Conservation (phyloP, 2,329 filamentous ascomycete species). For the Sporothrix protearum region DNA sequence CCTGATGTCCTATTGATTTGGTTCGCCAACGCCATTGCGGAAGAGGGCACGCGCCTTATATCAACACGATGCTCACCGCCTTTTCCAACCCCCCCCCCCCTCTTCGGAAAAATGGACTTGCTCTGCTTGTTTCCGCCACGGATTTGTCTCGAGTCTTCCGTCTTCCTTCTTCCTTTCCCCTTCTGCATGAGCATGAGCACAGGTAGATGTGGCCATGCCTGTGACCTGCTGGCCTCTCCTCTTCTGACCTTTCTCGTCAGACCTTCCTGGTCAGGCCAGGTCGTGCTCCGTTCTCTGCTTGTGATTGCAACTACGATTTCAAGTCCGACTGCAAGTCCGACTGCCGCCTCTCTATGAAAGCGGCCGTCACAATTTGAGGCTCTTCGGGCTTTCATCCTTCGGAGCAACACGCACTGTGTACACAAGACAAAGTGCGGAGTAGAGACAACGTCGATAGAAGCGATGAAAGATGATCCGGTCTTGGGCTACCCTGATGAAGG, state of each 20-base stretch:
- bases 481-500: neutral
- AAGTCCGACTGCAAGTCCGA: neutral
- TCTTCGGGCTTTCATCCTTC: neutral
- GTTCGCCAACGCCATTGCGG: neutral
- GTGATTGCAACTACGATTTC: neutral
- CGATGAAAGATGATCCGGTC: neutral
- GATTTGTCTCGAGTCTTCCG: neutral
- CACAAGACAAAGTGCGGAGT: neutral
- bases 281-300: neutral
- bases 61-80: conserved; percentile 16
- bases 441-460: neutral
- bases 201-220: neutral
- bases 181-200: neutral
- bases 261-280: neutral
- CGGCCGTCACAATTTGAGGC: neutral
- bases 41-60: conserved; percentile 1
- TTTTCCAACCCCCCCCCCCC: conserved; percentile 12
- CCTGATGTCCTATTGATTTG: neutral
- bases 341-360: neutral
- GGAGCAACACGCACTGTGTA: neutral
- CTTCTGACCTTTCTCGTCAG: neutral
- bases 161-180: neutral
- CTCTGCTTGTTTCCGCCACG: neutral
- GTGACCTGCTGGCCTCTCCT: neutral
- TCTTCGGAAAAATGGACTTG: neutral